Conservation (phyloP, 306 rosid genomes). For the Medicago lupulina region DNA sequence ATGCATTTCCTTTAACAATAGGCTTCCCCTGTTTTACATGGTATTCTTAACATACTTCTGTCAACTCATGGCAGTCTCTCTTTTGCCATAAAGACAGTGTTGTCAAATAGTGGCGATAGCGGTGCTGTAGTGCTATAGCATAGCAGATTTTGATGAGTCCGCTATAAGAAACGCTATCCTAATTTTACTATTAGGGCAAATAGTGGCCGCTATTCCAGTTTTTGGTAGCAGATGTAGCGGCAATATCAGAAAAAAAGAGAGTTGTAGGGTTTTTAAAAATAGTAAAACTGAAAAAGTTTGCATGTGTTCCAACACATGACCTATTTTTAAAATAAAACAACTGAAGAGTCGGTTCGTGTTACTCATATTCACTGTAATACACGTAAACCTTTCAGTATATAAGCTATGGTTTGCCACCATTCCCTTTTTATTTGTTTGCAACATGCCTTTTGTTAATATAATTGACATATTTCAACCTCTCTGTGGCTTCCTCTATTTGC, state of each 20-base stretch:
- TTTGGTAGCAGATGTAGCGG: neutral
- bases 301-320: neutral
- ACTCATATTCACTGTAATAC: neutral
- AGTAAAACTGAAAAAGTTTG: neutral
- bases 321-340: neutral
- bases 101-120: neutral
- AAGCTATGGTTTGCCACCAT: neutral
- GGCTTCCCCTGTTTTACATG: constrained; percentile 27
- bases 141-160: neutral
- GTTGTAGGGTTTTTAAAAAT: neutral
- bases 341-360: neutral
- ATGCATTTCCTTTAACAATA: constrained; percentile 30
- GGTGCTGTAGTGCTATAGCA: neutral
- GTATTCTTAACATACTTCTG: constrained; percentile 2
- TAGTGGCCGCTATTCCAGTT: neutral
- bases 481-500: constrained; percentile 2
- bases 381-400: neutral
- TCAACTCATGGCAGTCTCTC: constrained; percentile 18
- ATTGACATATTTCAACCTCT: neutral
- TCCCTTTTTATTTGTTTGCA: neutral
- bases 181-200: neutral
- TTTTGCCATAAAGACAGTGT: neutral
- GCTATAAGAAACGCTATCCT: neutral
- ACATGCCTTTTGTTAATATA: neutral
- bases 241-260: neutral